Base-by-base conservation (phyloP, 306 rosid genomes). In the Datisca glomerata region DNA sequence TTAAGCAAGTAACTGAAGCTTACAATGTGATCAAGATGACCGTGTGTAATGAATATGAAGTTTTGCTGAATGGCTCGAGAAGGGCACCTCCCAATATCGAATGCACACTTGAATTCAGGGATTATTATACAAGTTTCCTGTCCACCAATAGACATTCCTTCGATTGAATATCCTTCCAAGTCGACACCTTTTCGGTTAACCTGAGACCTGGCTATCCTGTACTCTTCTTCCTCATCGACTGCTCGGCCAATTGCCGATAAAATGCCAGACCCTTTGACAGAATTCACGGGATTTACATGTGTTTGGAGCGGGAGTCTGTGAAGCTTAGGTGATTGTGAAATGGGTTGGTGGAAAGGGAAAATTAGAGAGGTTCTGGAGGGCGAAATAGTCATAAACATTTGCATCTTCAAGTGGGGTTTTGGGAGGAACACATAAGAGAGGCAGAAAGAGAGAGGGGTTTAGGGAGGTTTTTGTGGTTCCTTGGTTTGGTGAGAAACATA, bases 21-120 rank as follows among this genome's bases (percentile, higher is more conserved):
- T 69, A 89, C 97, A 83, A 89, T 89, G 67, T 83, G 97, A 59
- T 89, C 97, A 58, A 89, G 95, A 57, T 89, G 97, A 56, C 86
- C 97, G 65, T 89, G 93, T 67, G 97, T 89, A 37, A 89, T 77
- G 27, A 74, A 89, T 15, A 83, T 59, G 27, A 80, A 83, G 28
- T 84, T 83, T 42, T 83, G 97, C 21, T 89, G 89, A 72, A 80
- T 77, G 2, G 97, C 93, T 53, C 95, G 70, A 4, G 72, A 22
- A 12, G 97, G 95, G 43, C 86, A 80, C 62, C 81, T 73, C 18
- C 97, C 93, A 24, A 83, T 89, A 55, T 89, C 97, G 43, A 89
- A 89, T 13, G 91, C 64, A 25, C 86, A 83, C 51, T 89, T 89
- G 37, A 89, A 89, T 27, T 89, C 93, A 0, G 95, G 97, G 35